These are phyloP conservation scores for Sclerotinia spermophila DNA, from an alignment of 2,329 filamentous ascomycete species.

Conservation along the genomic window DNA sequence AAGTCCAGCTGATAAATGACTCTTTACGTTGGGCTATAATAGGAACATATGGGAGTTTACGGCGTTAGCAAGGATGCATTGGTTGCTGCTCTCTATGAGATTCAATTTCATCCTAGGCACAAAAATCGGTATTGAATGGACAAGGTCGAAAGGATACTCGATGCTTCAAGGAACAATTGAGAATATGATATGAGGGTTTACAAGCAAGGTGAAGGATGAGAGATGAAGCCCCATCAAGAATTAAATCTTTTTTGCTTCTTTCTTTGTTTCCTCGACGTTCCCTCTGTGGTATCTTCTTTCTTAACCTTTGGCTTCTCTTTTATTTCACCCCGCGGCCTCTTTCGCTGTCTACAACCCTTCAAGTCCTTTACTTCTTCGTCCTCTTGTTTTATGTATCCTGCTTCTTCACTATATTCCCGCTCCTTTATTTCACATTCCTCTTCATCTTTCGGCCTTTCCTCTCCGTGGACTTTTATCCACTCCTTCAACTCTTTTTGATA, in stretches of 20 bases:
- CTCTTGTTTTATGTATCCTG: not conserved
- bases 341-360: not conserved
- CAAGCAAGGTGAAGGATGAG: not conserved
- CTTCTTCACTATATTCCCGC: not conserved
- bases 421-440: not conserved
- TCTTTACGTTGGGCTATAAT: not conserved
- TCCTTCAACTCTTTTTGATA: not conserved
- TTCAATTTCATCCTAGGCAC: not conserved
- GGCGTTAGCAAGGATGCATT: not conserved
- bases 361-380: not conserved
- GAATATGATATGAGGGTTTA: not conserved
- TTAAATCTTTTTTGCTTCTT: not conserved
- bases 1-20: not conserved
- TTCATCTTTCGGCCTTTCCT: not conserved
- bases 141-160: not conserved
- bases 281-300: not conserved
- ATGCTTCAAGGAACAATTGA: not conserved
- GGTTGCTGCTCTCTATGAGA: not conserved
- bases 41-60: not conserved
- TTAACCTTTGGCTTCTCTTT: not conserved
- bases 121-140: not conserved
- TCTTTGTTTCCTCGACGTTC: not conserved
- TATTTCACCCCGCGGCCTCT: not conserved
- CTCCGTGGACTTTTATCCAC: not conserved
- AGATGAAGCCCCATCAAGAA: not conserved